Evolutionary conservation across 2,329 filamentous ascomycete genomes (phyloP).

Genomic region (Myriosclerotinia curreyana): DNA sequence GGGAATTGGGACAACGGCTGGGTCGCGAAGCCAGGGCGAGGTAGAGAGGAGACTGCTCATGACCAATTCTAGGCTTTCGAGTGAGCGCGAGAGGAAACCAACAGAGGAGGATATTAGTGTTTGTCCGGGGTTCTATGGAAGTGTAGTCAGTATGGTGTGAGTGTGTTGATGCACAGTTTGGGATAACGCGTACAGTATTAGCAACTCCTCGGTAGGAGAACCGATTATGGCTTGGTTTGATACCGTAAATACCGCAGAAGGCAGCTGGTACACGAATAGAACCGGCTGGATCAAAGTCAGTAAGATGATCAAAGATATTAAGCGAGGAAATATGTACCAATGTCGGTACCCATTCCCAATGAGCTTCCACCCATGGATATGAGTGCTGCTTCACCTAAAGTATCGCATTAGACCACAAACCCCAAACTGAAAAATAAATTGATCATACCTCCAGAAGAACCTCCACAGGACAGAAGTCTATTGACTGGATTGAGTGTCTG

Average conservation of each 20-base stretch:
- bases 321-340: constrained; percentile 23
- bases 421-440: background rate
- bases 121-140: constrained; percentile 46
- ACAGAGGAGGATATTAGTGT: constrained; percentile 58
- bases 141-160: background rate
- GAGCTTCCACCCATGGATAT: constrained; percentile 29
- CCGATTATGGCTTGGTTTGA: constrained; percentile 39
- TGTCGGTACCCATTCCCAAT: constrained; percentile 34
- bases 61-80: constrained; percentile 51
- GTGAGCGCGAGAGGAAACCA: constrained; percentile 56
- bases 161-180: background rate
- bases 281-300: constrained; percentile 21
- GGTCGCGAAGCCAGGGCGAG: constrained; percentile 63
- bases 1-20: constrained; percentile 58
- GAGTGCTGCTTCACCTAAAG: constrained; percentile 32
- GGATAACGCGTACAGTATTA: constrained; percentile 46
- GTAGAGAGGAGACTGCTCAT: constrained; percentile 53
- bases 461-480: constrained; percentile 55
- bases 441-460: constrained; percentile 52
- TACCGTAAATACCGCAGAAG: constrained; percentile 39
- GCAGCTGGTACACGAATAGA: constrained; percentile 38
- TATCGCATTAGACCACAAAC: background rate
- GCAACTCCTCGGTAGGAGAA: constrained; percentile 52
- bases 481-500: constrained; percentile 55
- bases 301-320: background rate